phyloP scores from a whole-genome alignment of 1,284 basidiomycete species.

The Chalciporus sp. region DNA sequence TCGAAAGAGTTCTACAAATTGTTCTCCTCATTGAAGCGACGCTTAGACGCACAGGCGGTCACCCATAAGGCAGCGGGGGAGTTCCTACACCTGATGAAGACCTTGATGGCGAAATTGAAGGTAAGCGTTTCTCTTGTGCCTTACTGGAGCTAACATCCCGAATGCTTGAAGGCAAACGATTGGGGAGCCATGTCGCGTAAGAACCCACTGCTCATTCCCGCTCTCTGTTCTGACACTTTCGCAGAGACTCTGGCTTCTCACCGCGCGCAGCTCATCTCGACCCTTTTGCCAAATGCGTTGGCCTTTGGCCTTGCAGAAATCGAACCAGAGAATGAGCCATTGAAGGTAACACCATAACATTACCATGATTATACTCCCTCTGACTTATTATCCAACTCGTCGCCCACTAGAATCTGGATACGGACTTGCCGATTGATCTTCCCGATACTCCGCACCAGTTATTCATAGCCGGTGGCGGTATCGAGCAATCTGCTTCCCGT shows the following conservation, averaged over 20 bases:
- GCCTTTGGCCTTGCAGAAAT: slow-evolving; percentile 48
- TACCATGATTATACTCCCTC: fast-evolving
- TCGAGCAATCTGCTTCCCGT: slow-evolving; percentile 23
- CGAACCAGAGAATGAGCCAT: slow-evolving; percentile 46
- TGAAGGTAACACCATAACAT: slow-evolving; percentile 48
- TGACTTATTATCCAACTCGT: background rate
- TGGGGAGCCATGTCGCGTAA: slow-evolving; percentile 64
- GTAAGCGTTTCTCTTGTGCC: slow-evolving; percentile 29
- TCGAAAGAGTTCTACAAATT: slow-evolving; percentile 58
- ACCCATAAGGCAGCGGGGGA: slow-evolving; percentile 54
- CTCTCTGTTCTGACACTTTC: background rate
- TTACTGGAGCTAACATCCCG: background rate
- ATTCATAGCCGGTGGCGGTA: slow-evolving; percentile 33
- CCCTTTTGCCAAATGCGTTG: slow-evolving; percentile 48
- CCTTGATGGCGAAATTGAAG: slow-evolving; percentile 69
- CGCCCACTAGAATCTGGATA: slow-evolving; percentile 50
- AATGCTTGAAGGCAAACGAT: slow-evolving; percentile 50
- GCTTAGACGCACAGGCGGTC: slow-evolving; percentile 47
- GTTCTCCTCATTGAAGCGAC: slow-evolving; percentile 48
- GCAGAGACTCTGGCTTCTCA: slow-evolving; percentile 60
- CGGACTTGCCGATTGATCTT: slow-evolving; percentile 39
- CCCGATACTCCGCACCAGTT: slow-evolving; percentile 41
- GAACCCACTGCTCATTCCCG: slow-evolving; percentile 17
- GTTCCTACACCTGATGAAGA: slow-evolving; percentile 62
- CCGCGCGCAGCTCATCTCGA: slow-evolving; percentile 48